Evolutionary conservation across 73 alveolate species (phyloP).

Genomic region (Durusdinium trenchii): DNA sequence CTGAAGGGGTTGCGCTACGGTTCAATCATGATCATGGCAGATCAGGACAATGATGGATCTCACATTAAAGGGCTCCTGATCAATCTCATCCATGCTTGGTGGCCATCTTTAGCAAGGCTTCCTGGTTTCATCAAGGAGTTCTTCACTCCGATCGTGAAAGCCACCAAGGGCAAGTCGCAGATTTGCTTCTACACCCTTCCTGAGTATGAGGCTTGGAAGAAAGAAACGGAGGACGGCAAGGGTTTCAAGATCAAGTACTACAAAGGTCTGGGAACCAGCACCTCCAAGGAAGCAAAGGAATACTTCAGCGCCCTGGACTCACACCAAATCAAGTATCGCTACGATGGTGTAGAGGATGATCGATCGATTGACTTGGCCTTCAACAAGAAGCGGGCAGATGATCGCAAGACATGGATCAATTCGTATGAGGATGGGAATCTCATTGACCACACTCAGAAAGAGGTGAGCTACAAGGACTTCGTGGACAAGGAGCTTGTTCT

Average conservation of each 20-base stretch:
- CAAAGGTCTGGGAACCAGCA: conserved; percentile 99
- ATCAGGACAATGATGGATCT: conserved; percentile 98
- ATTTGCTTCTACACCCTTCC: conserved; percentile 98
- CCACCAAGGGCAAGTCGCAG: conserved; percentile 71
- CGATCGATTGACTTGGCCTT: conserved; percentile 99
- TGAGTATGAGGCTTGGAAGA: conserved; percentile 98
- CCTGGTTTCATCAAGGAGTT: conserved; percentile 98
- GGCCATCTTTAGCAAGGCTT: conserved; percentile 99
- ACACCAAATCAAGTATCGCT: conserved; percentile 97
- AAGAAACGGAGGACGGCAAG: conserved; percentile 96
- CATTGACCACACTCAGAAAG: conserved; percentile 88
- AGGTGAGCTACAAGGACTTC: conserved; percentile 98
- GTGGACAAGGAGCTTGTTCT: conserved; percentile 99
- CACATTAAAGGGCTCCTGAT: conserved; percentile 99
- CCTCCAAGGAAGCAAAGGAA: conserved; percentile 99
- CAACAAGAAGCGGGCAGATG: conserved; percentile 98
- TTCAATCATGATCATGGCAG: conserved; percentile 99
- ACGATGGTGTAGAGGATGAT: conserved; percentile 98
- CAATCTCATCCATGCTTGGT: conserved; percentile 99
- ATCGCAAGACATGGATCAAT: conserved; percentile 96
- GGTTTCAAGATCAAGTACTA: conserved; percentile 99
- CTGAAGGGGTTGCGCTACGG: conserved; percentile 99
- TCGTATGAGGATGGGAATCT: conserved; percentile 77
- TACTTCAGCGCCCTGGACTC: conserved; percentile 98
- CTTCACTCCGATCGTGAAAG: conserved; percentile 97